A percentile compares a stretch with the other conserved stretches of the same genome.
phyloP scores from a whole-genome alignment of 2,329 filamentous ascomycete species.

The Ophiocordyceps camponoti-rufipedis region DNA sequence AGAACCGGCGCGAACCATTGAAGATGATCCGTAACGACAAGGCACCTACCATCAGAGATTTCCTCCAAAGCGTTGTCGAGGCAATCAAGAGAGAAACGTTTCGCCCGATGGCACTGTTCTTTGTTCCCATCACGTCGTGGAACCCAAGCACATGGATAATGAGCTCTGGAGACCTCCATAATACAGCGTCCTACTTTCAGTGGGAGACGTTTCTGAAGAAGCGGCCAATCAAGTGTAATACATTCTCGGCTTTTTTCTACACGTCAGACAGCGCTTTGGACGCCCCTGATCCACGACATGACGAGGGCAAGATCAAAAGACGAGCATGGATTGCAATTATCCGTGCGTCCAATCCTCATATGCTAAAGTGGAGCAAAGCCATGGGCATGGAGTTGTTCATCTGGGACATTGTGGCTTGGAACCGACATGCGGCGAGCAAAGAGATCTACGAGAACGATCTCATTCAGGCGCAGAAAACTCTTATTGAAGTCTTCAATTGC shows the following conservation, averaged over 20 bases:
- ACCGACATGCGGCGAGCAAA: slow-evolving; percentile 7
- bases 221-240: no score
- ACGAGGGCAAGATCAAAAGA: slow-evolving; percentile 9
- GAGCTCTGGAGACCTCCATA: no score
- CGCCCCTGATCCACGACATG: slow-evolving; percentile 3
- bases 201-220: slow-evolving; percentile 3
- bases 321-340: slow-evolving; percentile 34
- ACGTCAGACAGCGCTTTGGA: slow-evolving; percentile 11
- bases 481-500: slow-evolving; percentile 20
- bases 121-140: slow-evolving; percentile 22
- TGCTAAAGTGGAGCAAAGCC: slow-evolving; percentile 8
- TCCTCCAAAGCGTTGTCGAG: background rate
- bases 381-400: slow-evolving; percentile 29
- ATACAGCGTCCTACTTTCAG: slow-evolving; percentile 4
- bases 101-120: slow-evolving; percentile 15
- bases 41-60: background rate
- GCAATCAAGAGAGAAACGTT: background rate
- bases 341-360: slow-evolving; percentile 23
- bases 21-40: slow-evolving; percentile 1
- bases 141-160: slow-evolving; percentile 7
- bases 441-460: slow-evolving; percentile 16
- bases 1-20: background rate
- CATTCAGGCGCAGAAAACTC: slow-evolving; percentile 23
- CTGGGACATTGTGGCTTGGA: slow-evolving; percentile 25
- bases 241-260: slow-evolving; percentile 22